Percentiles rank a stretch among this genome's conserved stretches.
Conservation (phyloP, 257 asterid genomes). For the Mitragyna speciosa region DNA sequence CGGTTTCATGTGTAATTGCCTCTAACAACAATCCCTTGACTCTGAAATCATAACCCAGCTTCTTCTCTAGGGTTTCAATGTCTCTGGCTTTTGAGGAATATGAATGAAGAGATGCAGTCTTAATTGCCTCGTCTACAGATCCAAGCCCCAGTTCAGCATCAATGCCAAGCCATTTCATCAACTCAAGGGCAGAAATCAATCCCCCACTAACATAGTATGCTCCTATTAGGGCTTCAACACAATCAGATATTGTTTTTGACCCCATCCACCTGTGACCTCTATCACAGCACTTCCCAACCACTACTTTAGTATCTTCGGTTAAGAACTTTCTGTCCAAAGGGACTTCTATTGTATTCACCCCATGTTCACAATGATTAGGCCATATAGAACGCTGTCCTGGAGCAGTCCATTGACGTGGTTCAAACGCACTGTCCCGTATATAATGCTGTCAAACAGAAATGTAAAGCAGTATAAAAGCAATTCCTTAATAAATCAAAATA, state of each 20-base stretch:
- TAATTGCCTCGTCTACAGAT: slow-evolving; percentile 57
- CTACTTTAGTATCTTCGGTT: slow-evolving; percentile 52
- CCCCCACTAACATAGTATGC: slow-evolving; percentile 93
- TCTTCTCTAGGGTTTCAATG: slow-evolving; percentile 58
- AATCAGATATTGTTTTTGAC: slow-evolving; percentile 87
- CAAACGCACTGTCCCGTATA: slow-evolving; percentile 72
- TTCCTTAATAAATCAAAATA: background rate
- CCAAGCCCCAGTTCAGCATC: slow-evolving; percentile 56
- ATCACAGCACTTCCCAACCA: slow-evolving; percentile 80
- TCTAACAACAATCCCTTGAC: slow-evolving; percentile 83
- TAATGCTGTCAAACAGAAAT: slow-evolving; percentile 48
- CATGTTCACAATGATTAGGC: slow-evolving; percentile 66
- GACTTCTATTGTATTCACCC: slow-evolving; percentile 62
- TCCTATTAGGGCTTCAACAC: slow-evolving; percentile 93
- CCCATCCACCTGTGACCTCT: slow-evolving; percentile 90
- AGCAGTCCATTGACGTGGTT: slow-evolving; percentile 88
- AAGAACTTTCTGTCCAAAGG: slow-evolving; percentile 54
- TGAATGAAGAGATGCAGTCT: slow-evolving; percentile 57
- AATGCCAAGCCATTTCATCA: slow-evolving; percentile 90
- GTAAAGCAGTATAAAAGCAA: background rate
- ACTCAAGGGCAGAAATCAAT: slow-evolving; percentile 56
- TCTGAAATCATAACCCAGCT: slow-evolving; percentile 59
- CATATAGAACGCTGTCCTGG: slow-evolving; percentile 84
- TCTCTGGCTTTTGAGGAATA: slow-evolving; percentile 52
- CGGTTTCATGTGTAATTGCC: slow-evolving; percentile 78